A percentile compares a stretch with the other conserved stretches of the same genome.
Evolutionary conservation across 805 yeast species (phyloP).

Genomic region (Saccharomycopsis malanga): DNA sequence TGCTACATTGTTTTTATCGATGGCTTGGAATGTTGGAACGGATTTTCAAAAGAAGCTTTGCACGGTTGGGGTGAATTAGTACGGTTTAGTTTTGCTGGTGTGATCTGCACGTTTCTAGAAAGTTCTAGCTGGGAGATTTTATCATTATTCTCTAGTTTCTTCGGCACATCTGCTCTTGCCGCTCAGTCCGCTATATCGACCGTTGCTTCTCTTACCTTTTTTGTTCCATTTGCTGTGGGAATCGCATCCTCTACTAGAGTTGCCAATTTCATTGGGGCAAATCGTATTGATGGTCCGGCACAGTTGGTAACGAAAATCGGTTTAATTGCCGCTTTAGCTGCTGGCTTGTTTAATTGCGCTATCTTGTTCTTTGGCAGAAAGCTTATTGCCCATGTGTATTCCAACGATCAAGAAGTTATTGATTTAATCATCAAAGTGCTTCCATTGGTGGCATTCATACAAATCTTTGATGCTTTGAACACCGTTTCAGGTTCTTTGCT

Average conservation of each 20-base stretch:
- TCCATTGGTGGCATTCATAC: slow-evolving; percentile 60
- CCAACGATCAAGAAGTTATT: slow-evolving; percentile 53
- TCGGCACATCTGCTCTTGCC: slow-evolving; percentile 64
- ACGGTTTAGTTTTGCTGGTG: slow-evolving; percentile 64
- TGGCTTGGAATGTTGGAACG: slow-evolving; percentile 43
- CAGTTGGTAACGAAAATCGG: slow-evolving; percentile 41
- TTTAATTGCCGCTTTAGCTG: slow-evolving; percentile 33
- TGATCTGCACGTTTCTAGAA: slow-evolving; percentile 72
- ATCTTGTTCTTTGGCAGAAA: slow-evolving; percentile 42
- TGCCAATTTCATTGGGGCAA: slow-evolving; percentile 64
- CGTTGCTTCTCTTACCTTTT: slow-evolving; percentile 55
- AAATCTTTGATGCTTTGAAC: slow-evolving; percentile 62
- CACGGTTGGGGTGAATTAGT: slow-evolving; percentile 53
- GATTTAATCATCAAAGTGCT: slow-evolving; percentile 42
- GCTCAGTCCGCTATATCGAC: slow-evolving; percentile 71
- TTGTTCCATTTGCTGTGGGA: slow-evolving; percentile 69
- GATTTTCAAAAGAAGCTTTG: slow-evolving; percentile 37
- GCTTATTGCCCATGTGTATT: slow-evolving; percentile 50
- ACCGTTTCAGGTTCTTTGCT: slow-evolving; percentile 74
- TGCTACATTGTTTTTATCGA: slow-evolving; percentile 43
- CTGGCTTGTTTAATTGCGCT: slow-evolving; percentile 47
- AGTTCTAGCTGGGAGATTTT: slow-evolving; percentile 67
- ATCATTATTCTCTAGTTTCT: slow-evolving; percentile 60
- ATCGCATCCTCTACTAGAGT: slow-evolving; percentile 68
- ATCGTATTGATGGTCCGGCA: slow-evolving; percentile 39